Base-by-base conservation (phyloP, 2,329 filamentous ascomycete genomes). In the Apiospora arundinis region DNA sequence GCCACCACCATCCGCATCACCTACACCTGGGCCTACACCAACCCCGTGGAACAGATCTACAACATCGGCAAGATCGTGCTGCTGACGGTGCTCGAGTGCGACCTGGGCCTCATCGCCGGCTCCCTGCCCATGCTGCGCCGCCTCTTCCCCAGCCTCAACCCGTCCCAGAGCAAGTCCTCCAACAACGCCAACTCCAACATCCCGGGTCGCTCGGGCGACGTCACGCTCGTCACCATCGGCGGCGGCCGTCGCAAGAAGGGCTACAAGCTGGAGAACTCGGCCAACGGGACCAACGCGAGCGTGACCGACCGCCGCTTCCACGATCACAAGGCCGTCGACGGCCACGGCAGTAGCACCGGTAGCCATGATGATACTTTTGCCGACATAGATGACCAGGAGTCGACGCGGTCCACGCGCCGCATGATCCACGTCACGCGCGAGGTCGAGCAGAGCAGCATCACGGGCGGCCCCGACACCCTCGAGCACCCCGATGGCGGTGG, bases 1-100 rank as follows among this genome's bases (percentile, higher is more conserved):
- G 72, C 72, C 37, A 74, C 72, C 16, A 70, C 66, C 12, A 71
- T 74, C 46, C 72, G 72, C 67, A 65, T 74, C 37, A 52, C 42
- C 45, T 73, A 69, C 28, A 69, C 70, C 7, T 71, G 49, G 70
- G 72, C 68, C 52, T 71, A 71, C 67, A 71, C 70, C 16, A 46
- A 69, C 18, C 18, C 45, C 9, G 32, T n/a, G n/a, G 70, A 71
- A 2, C 56, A 63, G 56, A 63, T 63, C 14, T 63, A 63, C 56
- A 63, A 12, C 28, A 63, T 63, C 56, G 28, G 56, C 56, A 63
- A 63, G 28, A 63, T 45, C 69, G 44, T 48, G 18, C 63, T 70
- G 23, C 56, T 70, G 16, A 70, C 69, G 23, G 69, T 70, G 21
- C n/a, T 70, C 42, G 69, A 70, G 56, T 70, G 69, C 56, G 69